phyloP scores from a whole-genome alignment of 768 basidiomycete genomes.

The Mycena pura region DNA sequence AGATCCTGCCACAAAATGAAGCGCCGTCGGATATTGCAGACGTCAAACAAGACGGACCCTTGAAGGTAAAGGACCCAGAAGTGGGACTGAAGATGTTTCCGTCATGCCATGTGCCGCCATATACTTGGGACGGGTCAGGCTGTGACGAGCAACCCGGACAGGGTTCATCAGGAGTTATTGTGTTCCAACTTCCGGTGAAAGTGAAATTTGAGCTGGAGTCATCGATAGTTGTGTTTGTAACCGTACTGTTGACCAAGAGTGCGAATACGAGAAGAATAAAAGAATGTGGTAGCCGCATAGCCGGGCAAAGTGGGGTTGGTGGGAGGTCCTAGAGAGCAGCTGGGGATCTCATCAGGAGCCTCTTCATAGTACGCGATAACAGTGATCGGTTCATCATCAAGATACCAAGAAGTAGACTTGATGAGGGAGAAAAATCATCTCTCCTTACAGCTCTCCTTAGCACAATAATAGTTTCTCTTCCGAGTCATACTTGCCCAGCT shows the following conservation, averaged over 20 bases:
- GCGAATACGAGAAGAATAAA: conserved; percentile 4
- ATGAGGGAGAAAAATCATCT: no score
- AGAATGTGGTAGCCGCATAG: conserved; percentile 19
- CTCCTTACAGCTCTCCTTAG: no score
- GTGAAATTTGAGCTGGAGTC: conserved; percentile 17
- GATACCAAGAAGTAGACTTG: no score
- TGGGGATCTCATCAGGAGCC: no score
- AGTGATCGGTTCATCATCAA: no score
- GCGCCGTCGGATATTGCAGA: neutral
- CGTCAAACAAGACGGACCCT: neutral
- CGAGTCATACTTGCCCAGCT: no score
- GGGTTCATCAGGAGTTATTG: conserved; percentile 7
- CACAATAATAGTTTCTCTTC: no score
- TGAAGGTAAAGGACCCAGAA: conserved; percentile 15
- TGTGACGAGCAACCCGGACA: conserved; percentile 9
- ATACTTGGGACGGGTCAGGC: neutral
- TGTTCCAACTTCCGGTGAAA: conserved; percentile 14
- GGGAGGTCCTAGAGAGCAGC: neutral
- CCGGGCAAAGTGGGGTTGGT: neutral
- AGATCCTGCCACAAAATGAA: conserved; percentile 4
- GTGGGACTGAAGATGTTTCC: conserved; percentile 7
- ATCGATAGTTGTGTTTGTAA: conserved; percentile 20
- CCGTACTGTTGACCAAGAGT: neutral
- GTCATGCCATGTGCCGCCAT: conserved; percentile 18
- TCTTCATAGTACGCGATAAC: no score